Conservation (phyloP, 1,139 yeast genomes). For the Candida gigantensis region DNA sequence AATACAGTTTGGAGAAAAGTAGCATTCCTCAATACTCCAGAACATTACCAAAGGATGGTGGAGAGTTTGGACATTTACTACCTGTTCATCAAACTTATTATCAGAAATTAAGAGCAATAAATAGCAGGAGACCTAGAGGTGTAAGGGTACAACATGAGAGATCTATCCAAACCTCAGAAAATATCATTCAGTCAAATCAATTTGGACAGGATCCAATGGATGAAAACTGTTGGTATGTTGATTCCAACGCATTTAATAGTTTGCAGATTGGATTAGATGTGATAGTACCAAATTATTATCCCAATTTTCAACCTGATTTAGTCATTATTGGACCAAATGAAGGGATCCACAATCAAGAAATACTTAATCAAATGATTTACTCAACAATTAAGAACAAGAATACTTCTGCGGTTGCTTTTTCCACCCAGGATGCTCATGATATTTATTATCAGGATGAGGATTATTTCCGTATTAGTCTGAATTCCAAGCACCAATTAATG, state of each 20-base stretch:
- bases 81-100: constrained; percentile 35
- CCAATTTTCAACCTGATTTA: constrained; percentile 36
- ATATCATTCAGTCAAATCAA: constrained; percentile 14
- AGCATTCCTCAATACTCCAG: neutral
- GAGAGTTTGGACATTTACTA: constrained; percentile 38
- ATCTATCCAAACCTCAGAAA: constrained; percentile 4
- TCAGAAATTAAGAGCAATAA: constrained; percentile 20
- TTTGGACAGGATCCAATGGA: constrained; percentile 40
- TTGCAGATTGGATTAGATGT: constrained; percentile 35
- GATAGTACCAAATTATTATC: constrained; percentile 32
- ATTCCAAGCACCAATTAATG: constrained; percentile 12
- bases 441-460: constrained; percentile 37
- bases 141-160: constrained; percentile 16
- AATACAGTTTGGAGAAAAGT: constrained; percentile 9
- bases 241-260: constrained; percentile 32
- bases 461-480: constrained; percentile 10
- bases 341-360: constrained; percentile 19
- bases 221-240: constrained; percentile 40
- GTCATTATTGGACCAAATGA: constrained; percentile 44
- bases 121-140: constrained; percentile 23
- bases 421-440: constrained; percentile 30
- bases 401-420: constrained; percentile 29
- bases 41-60: constrained; percentile 24
- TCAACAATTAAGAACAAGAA: constrained; percentile 16
- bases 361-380: constrained; percentile 14